A percentile compares a stretch with the other conserved stretches of the same genome.
phyloP scores from a whole-genome alignment of 164 flowering plant genomes.

The Malania oleifera region DNA sequence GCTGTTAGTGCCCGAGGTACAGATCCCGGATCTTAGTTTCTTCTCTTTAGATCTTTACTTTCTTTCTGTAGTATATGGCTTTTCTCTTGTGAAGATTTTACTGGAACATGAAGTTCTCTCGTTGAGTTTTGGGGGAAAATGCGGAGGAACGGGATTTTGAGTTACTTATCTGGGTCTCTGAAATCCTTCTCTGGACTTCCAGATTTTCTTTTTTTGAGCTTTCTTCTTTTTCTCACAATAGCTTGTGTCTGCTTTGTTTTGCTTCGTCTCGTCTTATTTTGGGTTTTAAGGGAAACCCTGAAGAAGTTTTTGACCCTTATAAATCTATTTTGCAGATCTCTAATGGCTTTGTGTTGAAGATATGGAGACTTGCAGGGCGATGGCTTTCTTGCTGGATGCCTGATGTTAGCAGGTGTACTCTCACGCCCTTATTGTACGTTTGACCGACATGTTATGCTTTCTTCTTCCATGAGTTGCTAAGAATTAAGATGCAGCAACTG shows the following conservation, averaged over 20 bases:
- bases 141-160: too few relatives aligned
- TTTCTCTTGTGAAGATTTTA: too few relatives aligned
- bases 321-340: background rate
- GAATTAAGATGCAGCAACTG: background rate
- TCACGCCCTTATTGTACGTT: background rate
- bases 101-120: too few relatives aligned
- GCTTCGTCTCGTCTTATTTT: background rate
- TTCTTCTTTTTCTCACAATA: too few relatives aligned
- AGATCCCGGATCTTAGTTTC: too few relatives aligned
- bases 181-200: too few relatives aligned
- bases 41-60: too few relatives aligned
- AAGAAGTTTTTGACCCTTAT: background rate
- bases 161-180: too few relatives aligned
- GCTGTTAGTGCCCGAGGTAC: background rate
- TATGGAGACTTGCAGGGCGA: background rate
- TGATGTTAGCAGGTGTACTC: background rate
- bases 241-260: background rate
- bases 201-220: background rate
- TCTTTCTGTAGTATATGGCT: too few relatives aligned
- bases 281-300: background rate
- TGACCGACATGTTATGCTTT: background rate
- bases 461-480: background rate
- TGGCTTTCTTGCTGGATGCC: background rate
- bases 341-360: background rate
- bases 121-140: too few relatives aligned